These are phyloP conservation scores for Aureobasidium sp. DNA, from an alignment of 2,329 filamentous ascomycete species.

Conservation along the genomic window DNA sequence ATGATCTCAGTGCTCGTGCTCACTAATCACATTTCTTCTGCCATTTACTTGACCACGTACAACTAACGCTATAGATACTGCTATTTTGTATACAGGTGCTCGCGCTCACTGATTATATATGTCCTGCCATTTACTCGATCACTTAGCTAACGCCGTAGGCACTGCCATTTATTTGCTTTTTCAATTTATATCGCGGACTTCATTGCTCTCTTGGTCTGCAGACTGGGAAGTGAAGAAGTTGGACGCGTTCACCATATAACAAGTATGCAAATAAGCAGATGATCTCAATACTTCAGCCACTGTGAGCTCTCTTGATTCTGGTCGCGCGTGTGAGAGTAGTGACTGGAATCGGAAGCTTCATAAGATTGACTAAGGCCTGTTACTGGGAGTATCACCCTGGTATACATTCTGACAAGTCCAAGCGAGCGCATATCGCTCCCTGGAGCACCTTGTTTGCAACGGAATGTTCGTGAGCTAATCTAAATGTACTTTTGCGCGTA, in stretches of 20 bases:
- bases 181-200: background rate
- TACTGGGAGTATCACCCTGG: background rate
- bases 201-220: background rate
- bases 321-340: background rate
- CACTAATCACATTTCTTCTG: background rate
- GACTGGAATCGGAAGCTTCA: background rate
- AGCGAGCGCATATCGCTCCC: background rate
- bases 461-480: no score
- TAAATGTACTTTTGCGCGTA: no score
- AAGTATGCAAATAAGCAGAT: no score
- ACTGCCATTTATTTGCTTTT: background rate
- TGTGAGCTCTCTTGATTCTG: background rate
- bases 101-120: background rate
- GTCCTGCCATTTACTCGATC: background rate
- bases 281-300: background rate
- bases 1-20: background rate
- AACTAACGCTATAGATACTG: conserved; percentile 1
- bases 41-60: background rate
- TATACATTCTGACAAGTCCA: no score
- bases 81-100: background rate
- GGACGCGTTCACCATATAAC: no score
- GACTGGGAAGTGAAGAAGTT: background rate
- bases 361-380: background rate
- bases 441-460: no score
- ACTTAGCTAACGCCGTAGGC: background rate